Percentiles rank a stretch among this genome's conserved stretches.
phyloP scores from a whole-genome alignment of 345 rosid genomes.

The Clausena lansium region DNA sequence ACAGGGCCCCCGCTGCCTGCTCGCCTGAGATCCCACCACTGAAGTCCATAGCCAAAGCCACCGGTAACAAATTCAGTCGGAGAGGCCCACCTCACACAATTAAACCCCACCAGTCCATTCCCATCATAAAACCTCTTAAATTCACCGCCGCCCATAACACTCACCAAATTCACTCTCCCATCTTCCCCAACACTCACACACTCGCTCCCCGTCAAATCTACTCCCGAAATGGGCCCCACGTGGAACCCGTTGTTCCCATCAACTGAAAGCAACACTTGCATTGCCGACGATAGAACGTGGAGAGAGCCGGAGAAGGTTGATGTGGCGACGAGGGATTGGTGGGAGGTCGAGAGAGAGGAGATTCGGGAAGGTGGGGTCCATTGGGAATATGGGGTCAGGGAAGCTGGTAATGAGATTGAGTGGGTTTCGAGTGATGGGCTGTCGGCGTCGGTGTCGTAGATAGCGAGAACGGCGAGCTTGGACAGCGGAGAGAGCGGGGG shows the following conservation, averaged over 20 bases:
- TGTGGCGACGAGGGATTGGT: slow-evolving; percentile 43
- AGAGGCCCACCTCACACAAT: slow-evolving; percentile 84
- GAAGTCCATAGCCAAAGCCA: slow-evolving; percentile 76
- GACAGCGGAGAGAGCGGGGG: slow-evolving; percentile 70
- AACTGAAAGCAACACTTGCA: slow-evolving; percentile 34
- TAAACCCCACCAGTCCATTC: slow-evolving; percentile 70
- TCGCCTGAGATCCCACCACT: slow-evolving; percentile 88
- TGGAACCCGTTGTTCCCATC: slow-evolving; percentile 40
- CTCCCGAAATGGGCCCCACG: slow-evolving; percentile 49
- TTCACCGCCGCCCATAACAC: slow-evolving; percentile 23
- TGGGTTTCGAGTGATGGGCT: slow-evolving; percentile 57
- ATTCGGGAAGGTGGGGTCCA: slow-evolving; percentile 65
- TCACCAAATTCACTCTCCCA: slow-evolving; percentile 51
- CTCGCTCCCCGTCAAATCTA: slow-evolving; percentile 69
- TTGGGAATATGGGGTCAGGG: slow-evolving; percentile 34
- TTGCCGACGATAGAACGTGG: slow-evolving; percentile 39
- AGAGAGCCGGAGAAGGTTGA: slow-evolving; percentile 58
- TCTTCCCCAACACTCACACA: slow-evolving; percentile 72
- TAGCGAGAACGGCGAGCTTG: slow-evolving; percentile 50
- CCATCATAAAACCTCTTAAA: slow-evolving; percentile 61
- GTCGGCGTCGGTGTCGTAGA: slow-evolving; percentile 49
- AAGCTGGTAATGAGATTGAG: slow-evolving; percentile 29
- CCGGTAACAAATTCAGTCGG: slow-evolving; percentile 84
- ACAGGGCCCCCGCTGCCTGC: slow-evolving; percentile 70
- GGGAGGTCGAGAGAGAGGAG: slow-evolving; percentile 51